Evolutionary conservation across 495 filamentous ascomycete species (phyloP), one percentile per base, ranked within the genome.

Genomic region (Apiosordaria backusii): DNA sequence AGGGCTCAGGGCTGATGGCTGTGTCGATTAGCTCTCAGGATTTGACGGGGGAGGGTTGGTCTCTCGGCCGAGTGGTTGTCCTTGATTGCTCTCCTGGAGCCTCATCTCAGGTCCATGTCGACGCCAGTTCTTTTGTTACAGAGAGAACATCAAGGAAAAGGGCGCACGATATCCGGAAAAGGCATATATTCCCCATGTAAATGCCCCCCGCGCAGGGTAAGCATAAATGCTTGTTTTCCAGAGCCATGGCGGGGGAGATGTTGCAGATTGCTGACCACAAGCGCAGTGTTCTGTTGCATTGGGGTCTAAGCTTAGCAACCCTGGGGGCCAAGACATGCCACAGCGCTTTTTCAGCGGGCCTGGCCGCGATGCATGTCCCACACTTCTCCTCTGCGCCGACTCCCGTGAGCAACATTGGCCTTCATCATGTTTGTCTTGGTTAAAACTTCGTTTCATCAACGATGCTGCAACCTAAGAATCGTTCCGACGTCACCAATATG

Each of bases 1-100:
- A 68, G 63, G 67, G 67, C 67, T 68, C 63, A 65, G 25, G 59
- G 67, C 59, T 68, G 67, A 65, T 24, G 59, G 59, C 59, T 61
- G 29, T 61, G 59, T 22, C 19, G 6, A 35, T 24, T 45, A 29
- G 27, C 27, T 29, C 7, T 7, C 7, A 3, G 7, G 27, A 29
- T 29, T 29, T 29, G 27, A 3, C 27, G 35, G 10, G 35, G 35
- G 35, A 45, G 6, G 35, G 35, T 7, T 18, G 35, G 10, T 45
- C 35, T 45, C 35, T 45, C 10, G 35, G 35, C 35, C 35, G 35
- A 45, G 35, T 13, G 35, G 35, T 45, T 45, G 35, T 45, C 35
- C 35, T 45, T 13, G 35, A 45, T 45, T 13, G 13, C 35, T 45
- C 35, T 45, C 35, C 35, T 45, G 35, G 35, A 45, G 35, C 35